Percentiles rank a stretch among this genome's conserved stretches.
Evolutionary conservation across 2,329 filamentous ascomycete genomes (phyloP).

Genomic region (Paramyrothecium roridum): DNA sequence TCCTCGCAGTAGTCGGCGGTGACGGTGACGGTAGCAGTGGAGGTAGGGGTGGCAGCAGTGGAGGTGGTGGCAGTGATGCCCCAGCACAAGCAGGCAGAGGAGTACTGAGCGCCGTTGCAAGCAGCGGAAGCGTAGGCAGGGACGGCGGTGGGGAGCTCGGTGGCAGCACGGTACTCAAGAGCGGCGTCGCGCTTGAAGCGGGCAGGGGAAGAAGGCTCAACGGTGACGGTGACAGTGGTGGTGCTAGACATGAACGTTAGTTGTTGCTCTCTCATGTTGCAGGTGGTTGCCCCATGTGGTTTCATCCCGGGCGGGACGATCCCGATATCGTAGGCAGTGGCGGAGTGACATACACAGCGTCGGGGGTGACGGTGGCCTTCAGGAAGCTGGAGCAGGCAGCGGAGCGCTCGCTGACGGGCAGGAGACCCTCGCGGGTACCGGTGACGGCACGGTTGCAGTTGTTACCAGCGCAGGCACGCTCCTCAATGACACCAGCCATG

Average conservation of each 20-base stretch:
- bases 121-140: conserved; percentile 39
- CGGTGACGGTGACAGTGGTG: conserved; percentile 35
- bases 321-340: not conserved
- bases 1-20: conserved; percentile 39
- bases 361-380: conserved; percentile 34
- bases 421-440: conserved; percentile 34
- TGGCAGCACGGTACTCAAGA: conserved; percentile 24
- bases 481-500: conserved; percentile 29
- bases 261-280: not conserved
- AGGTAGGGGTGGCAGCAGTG: conserved; percentile 34
- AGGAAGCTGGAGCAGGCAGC: conserved; percentile 39
- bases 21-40: conserved; percentile 37
- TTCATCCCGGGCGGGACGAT: not conserved
- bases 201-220: conserved; percentile 26
- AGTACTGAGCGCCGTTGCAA: conserved; percentile 28
- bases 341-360: conserved; percentile 30
- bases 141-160: conserved; percentile 25
- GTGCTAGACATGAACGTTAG: conserved; percentile 13
- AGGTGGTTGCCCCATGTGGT: not conserved
- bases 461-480: conserved; percentile 36
- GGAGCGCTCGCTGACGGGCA: conserved; percentile 28
- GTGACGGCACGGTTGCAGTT: conserved; percentile 46
- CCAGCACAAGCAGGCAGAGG: conserved; percentile 42
- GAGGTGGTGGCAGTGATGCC: conserved; percentile 35
- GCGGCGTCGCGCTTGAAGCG: conserved; percentile 23